phyloP scores from a whole-genome alignment of 495 filamentous ascomycete genomes.

The Penicillium robsamsonii region DNA sequence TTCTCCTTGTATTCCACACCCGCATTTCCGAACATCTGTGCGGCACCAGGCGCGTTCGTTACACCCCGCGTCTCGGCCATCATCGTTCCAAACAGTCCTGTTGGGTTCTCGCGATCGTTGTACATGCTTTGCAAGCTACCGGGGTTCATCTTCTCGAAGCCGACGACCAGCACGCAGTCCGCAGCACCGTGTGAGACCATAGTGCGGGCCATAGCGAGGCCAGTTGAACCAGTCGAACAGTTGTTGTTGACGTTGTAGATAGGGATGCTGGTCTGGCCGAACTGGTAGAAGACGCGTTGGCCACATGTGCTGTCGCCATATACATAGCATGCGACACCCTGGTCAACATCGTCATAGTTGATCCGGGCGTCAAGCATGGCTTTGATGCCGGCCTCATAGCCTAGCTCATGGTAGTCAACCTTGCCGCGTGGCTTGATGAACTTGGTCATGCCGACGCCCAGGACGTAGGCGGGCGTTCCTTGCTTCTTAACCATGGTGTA shows the following conservation, averaged over 20 bases:
- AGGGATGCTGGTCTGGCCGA: slow-evolving; percentile 93
- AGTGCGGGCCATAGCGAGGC: slow-evolving; percentile 77
- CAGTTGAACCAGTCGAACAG: slow-evolving; percentile 90
- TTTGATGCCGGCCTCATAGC: slow-evolving; percentile 93
- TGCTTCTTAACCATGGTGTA: slow-evolving; percentile 50
- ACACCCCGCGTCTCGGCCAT: slow-evolving; percentile 79
- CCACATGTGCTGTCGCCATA: slow-evolving; percentile 95
- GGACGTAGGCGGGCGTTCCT: slow-evolving; percentile 69
- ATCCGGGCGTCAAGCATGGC: slow-evolving; percentile 93
- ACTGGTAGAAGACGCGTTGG: slow-evolving; percentile 98
- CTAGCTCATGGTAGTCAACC: slow-evolving; percentile 65
- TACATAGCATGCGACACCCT: slow-evolving; percentile 95
- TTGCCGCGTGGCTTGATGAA: slow-evolving; percentile 97
- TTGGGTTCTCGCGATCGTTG: slow-evolving; percentile 76
- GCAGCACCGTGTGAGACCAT: slow-evolving; percentile 77
- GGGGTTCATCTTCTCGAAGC: slow-evolving; percentile 97
- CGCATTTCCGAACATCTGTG: slow-evolving; percentile 95
- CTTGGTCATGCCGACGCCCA: slow-evolving; percentile 97
- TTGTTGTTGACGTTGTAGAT: slow-evolving; percentile 99
- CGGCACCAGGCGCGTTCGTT: slow-evolving; percentile 77
- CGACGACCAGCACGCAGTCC: slow-evolving; percentile 85
- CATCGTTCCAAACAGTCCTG: slow-evolving; percentile 66
- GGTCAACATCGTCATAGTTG: slow-evolving; percentile 94
- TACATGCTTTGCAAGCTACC: slow-evolving; percentile 80
- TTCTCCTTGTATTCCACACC: slow-evolving; percentile 95